Evolutionary conservation across 306 rosid genomes (phyloP).

Genomic region (Boehmeria nivea): DNA sequence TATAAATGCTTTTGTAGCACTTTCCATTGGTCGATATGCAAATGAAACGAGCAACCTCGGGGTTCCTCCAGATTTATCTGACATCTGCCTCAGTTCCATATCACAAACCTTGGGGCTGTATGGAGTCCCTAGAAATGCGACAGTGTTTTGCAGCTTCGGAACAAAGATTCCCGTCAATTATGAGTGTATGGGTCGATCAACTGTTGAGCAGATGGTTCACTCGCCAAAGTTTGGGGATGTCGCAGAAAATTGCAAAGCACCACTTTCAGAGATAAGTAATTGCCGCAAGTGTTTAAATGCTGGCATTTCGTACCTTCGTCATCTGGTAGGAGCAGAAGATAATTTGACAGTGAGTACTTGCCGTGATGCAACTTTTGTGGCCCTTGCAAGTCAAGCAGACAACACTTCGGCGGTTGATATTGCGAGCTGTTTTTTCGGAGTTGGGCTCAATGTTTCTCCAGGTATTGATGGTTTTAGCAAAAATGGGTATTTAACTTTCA

Average conservation of each 20-base stretch:
- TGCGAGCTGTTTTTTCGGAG: conserved; percentile 89
- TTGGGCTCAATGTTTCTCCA: conserved; percentile 54
- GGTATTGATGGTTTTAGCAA: conserved; percentile 34
- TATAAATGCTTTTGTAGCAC: conserved; percentile 75
- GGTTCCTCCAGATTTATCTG: conserved; percentile 55
- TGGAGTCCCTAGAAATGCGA: conserved; percentile 74
- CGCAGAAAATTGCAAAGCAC: conserved; percentile 46
- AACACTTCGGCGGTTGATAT: conserved; percentile 50
- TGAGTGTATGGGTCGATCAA: conserved; percentile 73
- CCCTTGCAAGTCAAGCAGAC: conserved; percentile 81
- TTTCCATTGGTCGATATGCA: conserved; percentile 76
- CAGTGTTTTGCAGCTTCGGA: conserved; percentile 80
- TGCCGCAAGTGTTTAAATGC: conserved; percentile 86
- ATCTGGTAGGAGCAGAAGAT: conserved; percentile 53
- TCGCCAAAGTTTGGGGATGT: conserved; percentile 77
- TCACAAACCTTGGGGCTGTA: conserved; percentile 57
- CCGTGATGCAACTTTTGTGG: conserved; percentile 82
- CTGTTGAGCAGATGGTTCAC: conserved; percentile 70
- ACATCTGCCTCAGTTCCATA: conserved; percentile 61
- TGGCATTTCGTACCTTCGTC: conserved; percentile 66
- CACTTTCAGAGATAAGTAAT: conserved; percentile 56
- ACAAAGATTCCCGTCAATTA: conserved; percentile 79
- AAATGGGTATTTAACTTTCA: background rate
- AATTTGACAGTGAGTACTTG: conserved; percentile 80
- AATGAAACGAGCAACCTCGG: conserved; percentile 75